Conservation (phyloP, 352 stramenopile species). For the Aphanomyces invadans region DNA sequence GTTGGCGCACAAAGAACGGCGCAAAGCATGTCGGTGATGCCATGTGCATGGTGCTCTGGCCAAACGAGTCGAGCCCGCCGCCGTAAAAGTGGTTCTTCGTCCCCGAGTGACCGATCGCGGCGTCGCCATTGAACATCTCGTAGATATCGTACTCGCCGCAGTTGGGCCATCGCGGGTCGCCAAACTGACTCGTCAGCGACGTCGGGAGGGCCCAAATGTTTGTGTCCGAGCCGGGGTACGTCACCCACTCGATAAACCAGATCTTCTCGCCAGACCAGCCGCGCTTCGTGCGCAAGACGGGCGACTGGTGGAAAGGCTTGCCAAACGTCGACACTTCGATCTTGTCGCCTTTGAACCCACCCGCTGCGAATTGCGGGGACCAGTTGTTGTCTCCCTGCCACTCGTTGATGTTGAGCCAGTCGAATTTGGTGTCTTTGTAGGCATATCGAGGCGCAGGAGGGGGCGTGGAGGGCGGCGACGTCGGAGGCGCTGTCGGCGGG, state of each 20-base stretch:
- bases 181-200: constrained; percentile 59
- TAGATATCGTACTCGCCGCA: constrained; percentile 74
- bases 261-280: constrained; percentile 72
- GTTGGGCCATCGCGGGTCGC: constrained; percentile 55
- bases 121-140: constrained; percentile 54
- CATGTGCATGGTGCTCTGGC: constrained; percentile 67
- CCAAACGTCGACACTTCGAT: constrained; percentile 31
- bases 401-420: constrained; percentile 52
- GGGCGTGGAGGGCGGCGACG: neutral
- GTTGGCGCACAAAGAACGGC: constrained; percentile 38
- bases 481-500: neutral
- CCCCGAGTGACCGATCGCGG: neutral
- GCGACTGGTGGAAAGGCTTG: constrained; percentile 38
- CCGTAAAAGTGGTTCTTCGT: constrained; percentile 52
- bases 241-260: constrained; percentile 61
- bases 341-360: constrained; percentile 45
- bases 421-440: constrained; percentile 32
- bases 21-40: constrained; percentile 52
- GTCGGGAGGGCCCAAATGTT: constrained; percentile 85
- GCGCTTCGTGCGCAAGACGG: constrained; percentile 44
- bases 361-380: constrained; percentile 34
- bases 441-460: neutral
- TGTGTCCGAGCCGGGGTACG: constrained; percentile 50
- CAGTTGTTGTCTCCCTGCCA: constrained; percentile 51
- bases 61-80: constrained; percentile 42